phyloP scores from a whole-genome alignment of 2,329 filamentous ascomycete genomes.

The Aaosphaeria pasadenensis region DNA sequence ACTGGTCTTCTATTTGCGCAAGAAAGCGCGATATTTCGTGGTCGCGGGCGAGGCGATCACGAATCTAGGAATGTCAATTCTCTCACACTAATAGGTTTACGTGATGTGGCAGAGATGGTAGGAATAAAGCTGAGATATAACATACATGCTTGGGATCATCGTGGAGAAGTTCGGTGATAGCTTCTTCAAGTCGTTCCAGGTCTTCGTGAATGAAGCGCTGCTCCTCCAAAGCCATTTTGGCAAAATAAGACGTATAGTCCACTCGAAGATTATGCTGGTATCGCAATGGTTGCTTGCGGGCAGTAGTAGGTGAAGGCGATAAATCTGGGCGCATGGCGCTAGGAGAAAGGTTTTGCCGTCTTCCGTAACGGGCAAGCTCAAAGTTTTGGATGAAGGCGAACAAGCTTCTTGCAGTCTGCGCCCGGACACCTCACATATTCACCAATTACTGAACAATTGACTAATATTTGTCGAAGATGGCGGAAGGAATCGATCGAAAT shows the following conservation, averaged over 20 bases:
- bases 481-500: slow-evolving; percentile 88
- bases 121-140: not conserved
- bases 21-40: slow-evolving; percentile 89
- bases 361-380: not conserved
- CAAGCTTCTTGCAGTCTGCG: not conserved
- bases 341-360: slow-evolving; percentile 3
- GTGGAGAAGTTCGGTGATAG: slow-evolving; percentile 80
- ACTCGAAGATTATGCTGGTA: too few relatives aligned
- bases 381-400: not conserved
- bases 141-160: slow-evolving; percentile 76
- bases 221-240: slow-evolving; percentile 79
- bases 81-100: not conserved
- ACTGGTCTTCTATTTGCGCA: slow-evolving; percentile 83
- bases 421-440: not conserved
- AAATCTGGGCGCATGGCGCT: not conserved
- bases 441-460: not conserved
- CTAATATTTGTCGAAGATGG: slow-evolving; percentile 61
- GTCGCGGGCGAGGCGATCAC: slow-evolving; percentile 84
- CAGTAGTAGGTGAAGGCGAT: too few relatives aligned
- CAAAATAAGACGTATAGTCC: not conserved
- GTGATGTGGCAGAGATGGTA: not conserved
- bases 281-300: too few relatives aligned
- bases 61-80: slow-evolving; percentile 56
- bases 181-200: slow-evolving; percentile 91
- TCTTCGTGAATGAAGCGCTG: slow-evolving; percentile 95